Percentiles rank a stretch among this genome's conserved stretches.
phyloP scores from a whole-genome alignment of 2,329 filamentous ascomycete species.

The Fusarium cyanostomum region DNA sequence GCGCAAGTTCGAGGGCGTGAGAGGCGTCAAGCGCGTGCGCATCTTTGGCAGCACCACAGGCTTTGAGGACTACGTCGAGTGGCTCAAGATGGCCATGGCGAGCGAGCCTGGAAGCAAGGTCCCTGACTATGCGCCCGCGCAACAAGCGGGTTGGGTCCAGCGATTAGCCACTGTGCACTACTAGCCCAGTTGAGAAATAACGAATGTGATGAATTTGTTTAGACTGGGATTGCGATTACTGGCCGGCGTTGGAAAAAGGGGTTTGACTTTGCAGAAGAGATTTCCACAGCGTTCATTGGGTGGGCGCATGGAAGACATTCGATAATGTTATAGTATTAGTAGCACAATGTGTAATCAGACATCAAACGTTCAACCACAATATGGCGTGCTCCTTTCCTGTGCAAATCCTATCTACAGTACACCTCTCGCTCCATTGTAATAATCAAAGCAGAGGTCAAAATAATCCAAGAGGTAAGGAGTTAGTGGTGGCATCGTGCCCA shows the following conservation, averaged over 20 bases:
- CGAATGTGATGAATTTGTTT: constrained; percentile 17
- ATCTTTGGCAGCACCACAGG: constrained; percentile 52
- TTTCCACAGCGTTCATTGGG: constrained; percentile 10
- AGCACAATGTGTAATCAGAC: constrained; percentile 5
- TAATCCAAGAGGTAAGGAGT: too few relatives aligned
- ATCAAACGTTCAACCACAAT: background rate
- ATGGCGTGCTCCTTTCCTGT: background rate
- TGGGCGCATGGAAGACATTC: constrained; percentile 3
- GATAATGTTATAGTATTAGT: background rate
- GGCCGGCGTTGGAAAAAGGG: constrained; percentile 7
- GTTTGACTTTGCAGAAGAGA: background rate
- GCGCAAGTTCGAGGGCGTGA: constrained; percentile 53
- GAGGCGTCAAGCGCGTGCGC: constrained; percentile 50
- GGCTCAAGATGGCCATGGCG: constrained; percentile 53
- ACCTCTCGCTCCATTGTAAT: too few relatives aligned
- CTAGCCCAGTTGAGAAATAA: constrained; percentile 15
- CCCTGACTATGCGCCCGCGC: constrained; percentile 33
- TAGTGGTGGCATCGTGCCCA: too few relatives aligned
- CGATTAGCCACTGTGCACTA: constrained; percentile 39
- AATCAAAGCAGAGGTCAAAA: too few relatives aligned
- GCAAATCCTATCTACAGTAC: background rate
- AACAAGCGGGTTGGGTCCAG: constrained; percentile 35
- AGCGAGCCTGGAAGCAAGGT: constrained; percentile 35
- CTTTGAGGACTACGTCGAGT: constrained; percentile 54
- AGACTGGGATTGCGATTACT: constrained; percentile 20